phyloP scores from a whole-genome alignment of 2,329 filamentous ascomycete genomes.

The Ophiocordyceps polyrhachis-furcata region DNA sequence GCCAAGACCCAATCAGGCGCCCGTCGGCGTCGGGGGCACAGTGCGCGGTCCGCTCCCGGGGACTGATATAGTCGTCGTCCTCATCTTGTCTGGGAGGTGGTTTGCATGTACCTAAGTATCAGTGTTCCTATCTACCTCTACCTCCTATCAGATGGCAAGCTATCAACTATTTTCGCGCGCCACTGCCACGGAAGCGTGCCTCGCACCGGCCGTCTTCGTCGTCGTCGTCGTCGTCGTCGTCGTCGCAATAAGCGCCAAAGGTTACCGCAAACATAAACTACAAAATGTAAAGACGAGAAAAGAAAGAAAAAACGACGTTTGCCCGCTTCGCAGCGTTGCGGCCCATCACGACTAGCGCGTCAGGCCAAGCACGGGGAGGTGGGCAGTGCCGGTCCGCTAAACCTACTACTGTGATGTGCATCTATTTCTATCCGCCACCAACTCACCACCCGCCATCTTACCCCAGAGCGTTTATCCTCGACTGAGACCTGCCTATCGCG shows the following conservation, averaged over 20 bases:
- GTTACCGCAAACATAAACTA: too few species aligned
- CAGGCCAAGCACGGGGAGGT: not conserved
- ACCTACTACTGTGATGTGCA: not conserved
- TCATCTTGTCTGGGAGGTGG: not conserved
- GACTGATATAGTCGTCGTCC: not conserved
- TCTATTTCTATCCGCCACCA: not conserved
- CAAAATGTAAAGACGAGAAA: too few species aligned
- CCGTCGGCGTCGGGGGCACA: not conserved
- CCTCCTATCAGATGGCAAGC: too few species aligned
- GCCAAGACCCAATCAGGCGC: conserved; percentile 3
- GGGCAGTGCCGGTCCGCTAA: not conserved
- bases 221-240: too few species aligned
- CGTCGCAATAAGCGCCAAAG: too few species aligned
- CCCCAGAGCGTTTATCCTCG: not conserved
- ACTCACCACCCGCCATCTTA: not conserved
- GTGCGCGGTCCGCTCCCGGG: not conserved
- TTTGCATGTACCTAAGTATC: not conserved
- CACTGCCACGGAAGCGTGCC: too few species aligned
- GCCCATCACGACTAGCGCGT: not conserved
- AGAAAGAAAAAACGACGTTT: not conserved
- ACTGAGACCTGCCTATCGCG: not conserved
- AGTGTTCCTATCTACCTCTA: too few species aligned
- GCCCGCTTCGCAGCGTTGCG: too few species aligned
- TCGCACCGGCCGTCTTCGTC: too few species aligned
- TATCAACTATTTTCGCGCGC: too few species aligned